phyloP scores from a whole-genome alignment of 23 red algal genomes.

The Gracilaria vermiculophylla region DNA sequence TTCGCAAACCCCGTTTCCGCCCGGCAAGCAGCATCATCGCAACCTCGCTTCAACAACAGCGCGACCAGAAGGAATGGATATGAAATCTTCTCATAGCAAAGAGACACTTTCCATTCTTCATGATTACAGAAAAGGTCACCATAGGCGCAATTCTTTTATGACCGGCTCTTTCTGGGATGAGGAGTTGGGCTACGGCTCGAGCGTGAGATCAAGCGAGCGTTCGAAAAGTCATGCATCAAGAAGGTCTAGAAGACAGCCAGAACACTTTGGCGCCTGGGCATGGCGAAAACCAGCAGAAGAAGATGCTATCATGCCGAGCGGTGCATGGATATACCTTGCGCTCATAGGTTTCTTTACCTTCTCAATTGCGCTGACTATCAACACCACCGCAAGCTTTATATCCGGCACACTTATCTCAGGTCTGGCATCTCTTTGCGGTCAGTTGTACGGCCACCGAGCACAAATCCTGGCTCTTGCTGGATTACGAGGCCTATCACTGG shows the following conservation, averaged over 20 bases:
- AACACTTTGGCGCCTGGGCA: slow-evolving; percentile 41
- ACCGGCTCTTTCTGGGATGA: slow-evolving; percentile 25
- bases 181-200: background rate
- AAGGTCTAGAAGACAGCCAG: background rate
- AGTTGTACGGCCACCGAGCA: background rate
- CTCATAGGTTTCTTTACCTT: slow-evolving; percentile 70
- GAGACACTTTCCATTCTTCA: background rate
- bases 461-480: slow-evolving; percentile 12
- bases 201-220: background rate
- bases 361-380: slow-evolving; percentile 38
- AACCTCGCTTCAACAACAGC: too few species aligned
- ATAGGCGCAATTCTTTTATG: slow-evolving; percentile 16
- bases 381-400: background rate
- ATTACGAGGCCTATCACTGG: slow-evolving; percentile 45
- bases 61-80: too few species aligned
- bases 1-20: too few species aligned
- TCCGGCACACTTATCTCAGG: background rate
- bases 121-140: background rate
- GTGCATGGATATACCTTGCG: slow-evolving; percentile 74
- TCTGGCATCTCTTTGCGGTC: slow-evolving; percentile 5
- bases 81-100: background rate
- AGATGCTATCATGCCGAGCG: slow-evolving; percentile 57
- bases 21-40: too few species aligned
- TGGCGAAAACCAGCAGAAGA: slow-evolving; percentile 74
- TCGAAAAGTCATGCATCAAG: background rate